These are phyloP conservation scores for Globisporangium okanoganense DNA, from an alignment of 352 stramenopile species.

Conservation along the genomic window DNA sequence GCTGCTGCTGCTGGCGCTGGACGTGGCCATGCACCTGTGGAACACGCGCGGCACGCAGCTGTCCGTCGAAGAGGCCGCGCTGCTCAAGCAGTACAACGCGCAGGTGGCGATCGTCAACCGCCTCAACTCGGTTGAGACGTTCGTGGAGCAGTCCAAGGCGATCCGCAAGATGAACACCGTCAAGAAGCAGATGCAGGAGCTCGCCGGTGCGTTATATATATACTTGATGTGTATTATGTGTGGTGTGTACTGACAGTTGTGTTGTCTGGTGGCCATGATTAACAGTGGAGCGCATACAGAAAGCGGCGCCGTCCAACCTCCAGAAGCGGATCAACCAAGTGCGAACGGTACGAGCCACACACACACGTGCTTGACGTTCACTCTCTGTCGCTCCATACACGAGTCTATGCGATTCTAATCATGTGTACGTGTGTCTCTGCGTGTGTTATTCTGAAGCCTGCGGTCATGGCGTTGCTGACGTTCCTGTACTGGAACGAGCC, in stretches of 20 bases:
- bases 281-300: constrained; percentile 63
- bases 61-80: constrained; percentile 47
- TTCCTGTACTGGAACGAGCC: constrained; percentile 79
- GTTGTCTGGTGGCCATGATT: constrained; percentile 4
- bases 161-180: constrained; percentile 82
- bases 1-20: constrained; percentile 43
- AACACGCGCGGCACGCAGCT: constrained; percentile 45
- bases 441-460: constrained; percentile 36
- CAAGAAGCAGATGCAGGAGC: constrained; percentile 84
- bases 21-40: constrained; percentile 54
- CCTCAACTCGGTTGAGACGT: constrained; percentile 87
- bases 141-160: constrained; percentile 85
- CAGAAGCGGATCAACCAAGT: constrained; percentile 76
- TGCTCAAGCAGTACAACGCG: constrained; percentile 69
- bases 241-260: neutral
- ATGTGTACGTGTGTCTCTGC: neutral
- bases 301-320: constrained; percentile 55
- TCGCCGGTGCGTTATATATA: constrained; percentile 38
- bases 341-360: constrained; percentile 44
- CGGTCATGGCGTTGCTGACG: constrained; percentile 44
- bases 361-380: neutral
- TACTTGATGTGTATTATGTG: neutral
- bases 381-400: neutral
- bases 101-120: constrained; percentile 76
- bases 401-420: constrained; percentile 1